Conservation (phyloP, 106 monocot genomes). For the Vanilla planifolia region DNA sequence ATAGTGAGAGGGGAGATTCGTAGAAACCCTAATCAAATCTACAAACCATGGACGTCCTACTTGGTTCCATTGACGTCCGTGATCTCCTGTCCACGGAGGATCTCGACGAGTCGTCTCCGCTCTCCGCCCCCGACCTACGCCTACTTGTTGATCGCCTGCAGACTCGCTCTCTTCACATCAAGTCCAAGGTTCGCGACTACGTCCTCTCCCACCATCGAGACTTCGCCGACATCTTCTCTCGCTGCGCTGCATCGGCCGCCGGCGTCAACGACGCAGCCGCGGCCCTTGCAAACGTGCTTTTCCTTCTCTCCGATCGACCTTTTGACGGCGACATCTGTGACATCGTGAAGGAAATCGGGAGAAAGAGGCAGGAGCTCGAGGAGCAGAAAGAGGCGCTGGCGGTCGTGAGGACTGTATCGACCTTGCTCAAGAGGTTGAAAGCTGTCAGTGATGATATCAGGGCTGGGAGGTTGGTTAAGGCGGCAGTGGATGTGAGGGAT, state of each 20-base stretch:
- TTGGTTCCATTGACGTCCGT: conserved; percentile 66
- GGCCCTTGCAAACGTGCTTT: conserved; percentile 37
- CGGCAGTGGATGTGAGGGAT: conserved; percentile 36
- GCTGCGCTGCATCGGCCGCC: conserved; percentile 31
- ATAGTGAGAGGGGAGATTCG: no score
- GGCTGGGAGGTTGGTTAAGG: conserved; percentile 44
- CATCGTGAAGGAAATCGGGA: conserved; percentile 42
- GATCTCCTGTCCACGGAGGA: conserved; percentile 67
- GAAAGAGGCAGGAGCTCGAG: conserved; percentile 45
- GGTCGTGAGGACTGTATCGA: conserved; percentile 24
- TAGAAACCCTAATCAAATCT: not conserved
- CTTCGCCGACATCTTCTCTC: conserved; percentile 55
- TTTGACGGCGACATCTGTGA: conserved; percentile 33
- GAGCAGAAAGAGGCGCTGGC: conserved; percentile 53
- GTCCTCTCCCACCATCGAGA: conserved; percentile 49
- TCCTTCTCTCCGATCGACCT: conserved; percentile 39
- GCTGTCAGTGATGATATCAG: conserved; percentile 23
- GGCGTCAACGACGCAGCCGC: conserved; percentile 19
- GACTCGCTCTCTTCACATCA: conserved; percentile 64
- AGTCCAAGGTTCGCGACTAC: conserved; percentile 57
- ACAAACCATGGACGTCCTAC: conserved; percentile 42
- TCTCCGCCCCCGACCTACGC: conserved; percentile 94
- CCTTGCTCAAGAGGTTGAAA: conserved; percentile 32
- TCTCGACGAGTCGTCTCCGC: conserved; percentile 48
- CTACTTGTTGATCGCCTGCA: conserved; percentile 86